Evolutionary conservation across 2,329 filamentous ascomycete species (phyloP).

Genomic region (Xylariomycetidae sp.): DNA sequence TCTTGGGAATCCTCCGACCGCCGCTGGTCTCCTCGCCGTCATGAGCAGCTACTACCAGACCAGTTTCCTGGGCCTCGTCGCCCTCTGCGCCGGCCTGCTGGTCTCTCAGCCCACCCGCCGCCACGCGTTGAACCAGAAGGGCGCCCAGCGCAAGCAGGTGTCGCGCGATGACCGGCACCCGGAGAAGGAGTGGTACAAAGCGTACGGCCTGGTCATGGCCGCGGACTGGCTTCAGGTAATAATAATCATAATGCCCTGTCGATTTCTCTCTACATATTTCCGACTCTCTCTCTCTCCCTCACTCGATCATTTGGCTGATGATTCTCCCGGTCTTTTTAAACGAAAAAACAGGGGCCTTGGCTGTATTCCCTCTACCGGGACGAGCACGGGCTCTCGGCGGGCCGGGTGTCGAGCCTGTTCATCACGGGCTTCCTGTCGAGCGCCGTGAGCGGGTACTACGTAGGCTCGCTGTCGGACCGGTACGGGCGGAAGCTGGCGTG

Average conservation of each 20-base stretch:
- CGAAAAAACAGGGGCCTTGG: slow-evolving; percentile 26
- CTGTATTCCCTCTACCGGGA: slow-evolving; percentile 24
- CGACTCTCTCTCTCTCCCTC: no score
- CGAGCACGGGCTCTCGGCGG: slow-evolving; percentile 19
- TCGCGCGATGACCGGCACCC: slow-evolving; percentile 28
- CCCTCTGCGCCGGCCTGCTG: slow-evolving; percentile 19
- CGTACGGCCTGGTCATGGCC: slow-evolving; percentile 37
- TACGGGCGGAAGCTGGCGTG: slow-evolving; percentile 48
- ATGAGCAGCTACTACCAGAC: slow-evolving; percentile 18
- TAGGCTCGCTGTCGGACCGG: slow-evolving; percentile 35
- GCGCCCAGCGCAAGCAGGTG: slow-evolving; percentile 7
- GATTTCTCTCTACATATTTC: no score
- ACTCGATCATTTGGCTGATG: no score
- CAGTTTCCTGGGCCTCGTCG: slow-evolving; percentile 18
- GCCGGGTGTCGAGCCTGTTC: slow-evolving; percentile 32
- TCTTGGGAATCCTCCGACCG: no score
- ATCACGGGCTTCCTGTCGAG: slow-evolving; percentile 44
- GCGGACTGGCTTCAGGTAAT: slow-evolving; percentile 43
- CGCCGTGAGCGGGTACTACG: slow-evolving; percentile 38
- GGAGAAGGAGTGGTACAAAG: slow-evolving; percentile 37
- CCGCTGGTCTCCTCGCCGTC: slow-evolving; percentile 1
- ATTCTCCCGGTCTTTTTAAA: no score
- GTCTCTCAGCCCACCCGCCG: slow-evolving; percentile 22
- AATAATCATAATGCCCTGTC: no score
- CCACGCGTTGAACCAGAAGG: slow-evolving; percentile 15